phyloP scores from a whole-genome alignment of 2,329 filamentous ascomycete genomes.

The Hypocrella siamensis region DNA sequence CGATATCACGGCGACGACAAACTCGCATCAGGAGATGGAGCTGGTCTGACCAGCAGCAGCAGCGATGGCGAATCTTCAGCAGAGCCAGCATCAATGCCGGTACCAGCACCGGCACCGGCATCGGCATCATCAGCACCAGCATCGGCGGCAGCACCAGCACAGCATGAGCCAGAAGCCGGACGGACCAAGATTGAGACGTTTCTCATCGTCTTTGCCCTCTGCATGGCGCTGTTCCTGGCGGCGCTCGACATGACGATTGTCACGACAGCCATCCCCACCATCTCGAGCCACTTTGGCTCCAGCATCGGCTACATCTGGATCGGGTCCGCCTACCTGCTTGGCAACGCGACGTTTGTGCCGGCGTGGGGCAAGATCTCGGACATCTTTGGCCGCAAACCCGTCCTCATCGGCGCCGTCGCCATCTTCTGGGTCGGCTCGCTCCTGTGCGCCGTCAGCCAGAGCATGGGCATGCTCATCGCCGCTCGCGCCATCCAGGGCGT shows the following conservation, averaged over 20 bases:
- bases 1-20: too few species aligned
- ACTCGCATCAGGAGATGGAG: too few species aligned
- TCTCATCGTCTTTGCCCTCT: conserved; percentile 25
- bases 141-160: conserved; percentile 3
- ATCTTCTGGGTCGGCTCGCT: conserved; percentile 40
- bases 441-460: conserved; percentile 32
- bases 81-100: not conserved
- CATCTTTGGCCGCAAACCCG: conserved; percentile 41
- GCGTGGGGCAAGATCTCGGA: conserved; percentile 53
- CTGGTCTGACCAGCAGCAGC: conserved; percentile 1
- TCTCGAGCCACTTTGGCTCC: conserved; percentile 46
- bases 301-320: conserved; percentile 64
- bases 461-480: conserved; percentile 36
- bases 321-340: conserved; percentile 57
- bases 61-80: not conserved
- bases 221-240: conserved; percentile 32
- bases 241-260: conserved; percentile 47
- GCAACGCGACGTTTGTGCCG: conserved; percentile 48
- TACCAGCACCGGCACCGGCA: conserved; percentile 3
- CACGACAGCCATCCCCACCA: conserved; percentile 51
- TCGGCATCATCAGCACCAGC: conserved; percentile 3
- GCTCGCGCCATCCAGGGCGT: conserved; percentile 40
- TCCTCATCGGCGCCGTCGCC: conserved; percentile 32
- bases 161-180: conserved; percentile 14
- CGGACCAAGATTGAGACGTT: conserved; percentile 22